phyloP scores from a whole-genome alignment of 2,329 filamentous ascomycete genomes.

The Fusarium brevicatenulatum region DNA sequence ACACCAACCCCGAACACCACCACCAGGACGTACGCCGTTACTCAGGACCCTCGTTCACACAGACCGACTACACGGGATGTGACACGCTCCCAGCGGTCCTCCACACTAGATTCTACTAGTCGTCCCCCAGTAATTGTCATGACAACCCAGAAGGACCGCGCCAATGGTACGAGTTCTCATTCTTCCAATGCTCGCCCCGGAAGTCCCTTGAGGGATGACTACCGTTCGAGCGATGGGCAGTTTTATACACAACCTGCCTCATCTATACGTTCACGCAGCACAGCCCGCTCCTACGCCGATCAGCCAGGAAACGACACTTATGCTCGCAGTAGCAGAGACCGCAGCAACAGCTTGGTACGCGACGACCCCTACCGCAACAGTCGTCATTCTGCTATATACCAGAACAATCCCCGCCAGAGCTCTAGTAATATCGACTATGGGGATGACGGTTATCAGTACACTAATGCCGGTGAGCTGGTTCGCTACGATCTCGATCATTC shows the following conservation, averaged over 20 bases:
- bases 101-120: conserved; percentile 60
- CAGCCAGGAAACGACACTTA: conserved; percentile 64
- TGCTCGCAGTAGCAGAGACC: conserved; percentile 60
- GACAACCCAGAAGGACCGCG: conserved; percentile 58
- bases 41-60: conserved; percentile 61
- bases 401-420: conserved; percentile 55
- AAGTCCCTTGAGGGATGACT: conserved; percentile 64
- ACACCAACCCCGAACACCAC: conserved; percentile 53
- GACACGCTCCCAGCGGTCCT: conserved; percentile 58
- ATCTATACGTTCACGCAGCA: conserved; percentile 63
- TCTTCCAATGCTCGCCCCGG: conserved; percentile 48
- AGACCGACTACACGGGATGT: conserved; percentile 60
- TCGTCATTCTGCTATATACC: conserved; percentile 59
- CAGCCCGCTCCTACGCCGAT: conserved; percentile 59
- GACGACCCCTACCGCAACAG: conserved; percentile 60
- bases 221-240: conserved; percentile 61
- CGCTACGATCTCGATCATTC: conserved; percentile 69
- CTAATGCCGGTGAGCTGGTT: conserved; percentile 69
- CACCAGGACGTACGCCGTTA: conserved; percentile 66
- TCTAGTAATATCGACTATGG: conserved; percentile 62
- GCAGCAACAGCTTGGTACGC: conserved; percentile 56
- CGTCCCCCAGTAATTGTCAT: conserved; percentile 68
- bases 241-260: conserved; percentile 69
- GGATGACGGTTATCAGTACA: conserved; percentile 71
- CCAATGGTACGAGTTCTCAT: conserved; percentile 55